Conservation (phyloP, 352 stramenopile genomes). For the Phytophthora fragariae region DNA sequence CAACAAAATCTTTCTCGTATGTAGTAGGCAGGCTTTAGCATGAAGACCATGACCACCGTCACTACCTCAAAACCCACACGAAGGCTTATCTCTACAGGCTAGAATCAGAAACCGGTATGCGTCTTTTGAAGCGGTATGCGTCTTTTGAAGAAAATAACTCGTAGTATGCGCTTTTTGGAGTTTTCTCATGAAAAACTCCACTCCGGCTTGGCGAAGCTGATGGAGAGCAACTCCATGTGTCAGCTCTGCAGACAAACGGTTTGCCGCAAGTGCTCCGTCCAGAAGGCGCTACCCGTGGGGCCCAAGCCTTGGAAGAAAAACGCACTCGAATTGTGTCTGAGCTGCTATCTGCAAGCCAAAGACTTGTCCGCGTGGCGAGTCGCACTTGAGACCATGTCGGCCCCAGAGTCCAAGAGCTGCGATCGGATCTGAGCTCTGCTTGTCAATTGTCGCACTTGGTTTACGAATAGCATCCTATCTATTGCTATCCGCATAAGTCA, state of each 20-base stretch:
- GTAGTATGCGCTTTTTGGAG: too few species aligned
- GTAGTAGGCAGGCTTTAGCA: too few species aligned
- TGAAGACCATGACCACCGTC: too few species aligned
- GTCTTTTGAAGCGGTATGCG: too few species aligned
- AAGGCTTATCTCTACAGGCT: too few species aligned
- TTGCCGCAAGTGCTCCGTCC: slow-evolving; percentile 57
- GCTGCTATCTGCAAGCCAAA: slow-evolving; percentile 58
- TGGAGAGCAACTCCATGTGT: slow-evolving; percentile 36
- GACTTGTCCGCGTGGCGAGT: slow-evolving; percentile 51
- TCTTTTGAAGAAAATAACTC: too few species aligned
- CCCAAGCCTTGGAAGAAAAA: slow-evolving; percentile 32
- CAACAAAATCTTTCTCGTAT: too few species aligned
- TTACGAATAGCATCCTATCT: not conserved
- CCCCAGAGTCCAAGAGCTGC: not conserved
- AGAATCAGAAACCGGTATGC: too few species aligned
- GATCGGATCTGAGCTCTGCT: slow-evolving; percentile 6
- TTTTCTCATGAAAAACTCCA: slow-evolving; percentile 34
- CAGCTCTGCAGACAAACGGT: slow-evolving; percentile 38
- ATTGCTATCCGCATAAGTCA: too few species aligned
- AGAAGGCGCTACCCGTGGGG: slow-evolving; percentile 41
- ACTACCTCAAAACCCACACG: too few species aligned
- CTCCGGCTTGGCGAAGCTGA: slow-evolving; percentile 32
- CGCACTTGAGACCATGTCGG: slow-evolving; percentile 17
- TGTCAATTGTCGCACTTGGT: slow-evolving; percentile 4
- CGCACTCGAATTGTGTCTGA: slow-evolving; percentile 54